A percentile compares a stretch with the other conserved stretches of the same genome.
These are phyloP conservation scores for Scytalidium lignicola DNA, from an alignment of 2,329 filamentous ascomycete genomes.

Conservation along the genomic window DNA sequence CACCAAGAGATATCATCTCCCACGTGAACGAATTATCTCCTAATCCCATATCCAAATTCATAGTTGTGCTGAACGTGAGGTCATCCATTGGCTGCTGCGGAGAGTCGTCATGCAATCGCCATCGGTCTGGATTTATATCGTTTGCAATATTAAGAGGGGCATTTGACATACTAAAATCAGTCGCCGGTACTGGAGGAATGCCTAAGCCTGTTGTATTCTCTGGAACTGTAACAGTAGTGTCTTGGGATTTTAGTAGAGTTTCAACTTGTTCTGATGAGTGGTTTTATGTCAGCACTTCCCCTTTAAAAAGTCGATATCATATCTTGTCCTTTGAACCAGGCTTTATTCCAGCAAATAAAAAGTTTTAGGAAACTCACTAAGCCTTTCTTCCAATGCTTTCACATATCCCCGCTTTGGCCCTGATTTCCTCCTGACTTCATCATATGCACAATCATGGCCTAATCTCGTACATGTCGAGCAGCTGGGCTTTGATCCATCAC, in stretches of 20 bases:
- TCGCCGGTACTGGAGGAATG: conserved; percentile 22
- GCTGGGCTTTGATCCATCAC: conserved; percentile 60
- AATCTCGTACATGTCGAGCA: conserved; percentile 62
- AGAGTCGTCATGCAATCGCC: conserved; percentile 48
- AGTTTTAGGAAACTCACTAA: conserved; percentile 58
- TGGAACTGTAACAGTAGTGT: conserved; percentile 32
- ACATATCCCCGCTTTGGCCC: conserved; percentile 69
- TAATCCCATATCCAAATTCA: conserved; percentile 41
- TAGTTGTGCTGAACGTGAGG: conserved; percentile 48
- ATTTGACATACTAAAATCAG: conserved; percentile 39
- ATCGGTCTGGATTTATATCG: conserved; percentile 47
- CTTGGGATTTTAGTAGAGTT: conserved; percentile 79
- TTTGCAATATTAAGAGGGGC: conserved; percentile 41
- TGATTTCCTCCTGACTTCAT: conserved; percentile 66
- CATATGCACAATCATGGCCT: conserved; percentile 62
- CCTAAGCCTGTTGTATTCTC: conserved; percentile 15
- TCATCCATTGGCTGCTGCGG: conserved; percentile 48
- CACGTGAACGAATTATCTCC: conserved; percentile 62
- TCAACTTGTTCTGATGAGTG: conserved; percentile 77
- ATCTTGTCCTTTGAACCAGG: not conserved
- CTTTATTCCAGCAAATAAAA: not conserved
- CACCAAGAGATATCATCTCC: conserved; percentile 71
- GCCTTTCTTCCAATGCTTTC: conserved; percentile 72
- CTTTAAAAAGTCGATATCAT: not conserved
- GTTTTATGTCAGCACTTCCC: conserved; percentile 13